Evolutionary conservation across 202 grass and related monocot species (phyloP).

Genomic region (Cymbopogon flexuosus): DNA sequence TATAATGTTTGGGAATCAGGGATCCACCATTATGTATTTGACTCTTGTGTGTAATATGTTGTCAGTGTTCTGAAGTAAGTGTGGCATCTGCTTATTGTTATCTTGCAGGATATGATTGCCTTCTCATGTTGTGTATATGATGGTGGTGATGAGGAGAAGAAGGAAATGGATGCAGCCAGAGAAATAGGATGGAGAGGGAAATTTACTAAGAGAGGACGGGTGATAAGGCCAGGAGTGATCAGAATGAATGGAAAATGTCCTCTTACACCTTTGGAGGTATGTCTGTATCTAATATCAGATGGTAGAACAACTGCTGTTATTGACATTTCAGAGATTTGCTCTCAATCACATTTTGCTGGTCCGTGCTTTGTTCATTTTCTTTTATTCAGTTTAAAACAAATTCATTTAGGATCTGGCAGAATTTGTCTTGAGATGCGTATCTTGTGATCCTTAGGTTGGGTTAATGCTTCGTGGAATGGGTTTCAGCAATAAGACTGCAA

Average conservation of each 20-base stretch:
- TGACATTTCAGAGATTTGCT: conserved; percentile 27
- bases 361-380: conserved; percentile 18
- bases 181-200: conserved; percentile 96
- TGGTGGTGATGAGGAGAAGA: conserved; percentile 67
- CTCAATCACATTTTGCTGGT: background rate
- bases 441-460: conserved; percentile 61
- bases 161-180: conserved; percentile 81
- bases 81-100: too few relatives aligned
- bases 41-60: too few relatives aligned
- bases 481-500: conserved; percentile 79
- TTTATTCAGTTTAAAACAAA: conserved; percentile 14
- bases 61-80: too few relatives aligned
- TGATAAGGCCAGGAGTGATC: conserved; percentile 83
- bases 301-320: background rate
- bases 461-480: conserved; percentile 97
- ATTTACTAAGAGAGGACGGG: conserved; percentile 80
- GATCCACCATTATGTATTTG: too few relatives aligned
- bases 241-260: conserved; percentile 97
- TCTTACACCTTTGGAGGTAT: conserved; percentile 97
- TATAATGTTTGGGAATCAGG: too few relatives aligned
- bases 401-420: conserved; percentile 1
- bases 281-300: conserved; percentile 12
- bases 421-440: conserved; percentile 28
- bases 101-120: conserved; percentile 54
- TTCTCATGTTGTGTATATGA: conserved; percentile 97